A percentile compares a stretch with the other conserved stretches of the same genome.
These are phyloP conservation scores for Metarhizium humberi DNA, from an alignment of 2,329 filamentous ascomycete species.

Conservation along the genomic window DNA sequence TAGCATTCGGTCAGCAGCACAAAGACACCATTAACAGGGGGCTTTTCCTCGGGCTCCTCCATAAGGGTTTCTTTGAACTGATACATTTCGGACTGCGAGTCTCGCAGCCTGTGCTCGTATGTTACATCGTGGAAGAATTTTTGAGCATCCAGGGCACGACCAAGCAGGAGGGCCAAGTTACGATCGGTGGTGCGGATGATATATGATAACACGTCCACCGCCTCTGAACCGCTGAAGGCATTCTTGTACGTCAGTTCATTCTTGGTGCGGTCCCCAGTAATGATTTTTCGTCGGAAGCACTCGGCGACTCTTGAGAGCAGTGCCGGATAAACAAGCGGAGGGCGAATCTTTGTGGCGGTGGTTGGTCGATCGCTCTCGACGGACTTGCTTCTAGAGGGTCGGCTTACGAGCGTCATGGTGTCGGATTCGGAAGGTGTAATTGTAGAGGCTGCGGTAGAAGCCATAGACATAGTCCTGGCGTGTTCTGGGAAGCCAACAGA, in stretches of 20 bases:
- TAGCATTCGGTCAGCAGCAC: slow-evolving; percentile 95
- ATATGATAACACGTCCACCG: slow-evolving; percentile 88
- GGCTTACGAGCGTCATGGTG: slow-evolving; percentile 40
- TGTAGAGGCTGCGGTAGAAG: slow-evolving; percentile 68
- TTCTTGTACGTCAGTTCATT: slow-evolving; percentile 97
- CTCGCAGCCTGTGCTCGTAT: slow-evolving; percentile 89
- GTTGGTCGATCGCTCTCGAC: slow-evolving; percentile 45
- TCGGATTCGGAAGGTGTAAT: slow-evolving; percentile 53
- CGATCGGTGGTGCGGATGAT: slow-evolving; percentile 96
- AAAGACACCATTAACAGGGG: slow-evolving; percentile 84
- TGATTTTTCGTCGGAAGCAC: slow-evolving; percentile 83
- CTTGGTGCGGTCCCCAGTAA: slow-evolving; percentile 81
- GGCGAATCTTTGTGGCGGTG: slow-evolving; percentile 51
- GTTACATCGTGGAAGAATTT: slow-evolving; percentile 99
- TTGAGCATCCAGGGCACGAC: slow-evolving; percentile 87
- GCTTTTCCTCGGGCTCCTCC: slow-evolving; percentile 67
- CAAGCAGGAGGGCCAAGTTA: slow-evolving; percentile 83
- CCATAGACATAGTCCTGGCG: slow-evolving; percentile 80
- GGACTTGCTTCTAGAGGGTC: slow-evolving; percentile 48
- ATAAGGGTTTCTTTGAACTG: slow-evolving; percentile 91
- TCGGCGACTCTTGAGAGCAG: slow-evolving; percentile 88
- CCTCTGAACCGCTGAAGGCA: slow-evolving; percentile 90
- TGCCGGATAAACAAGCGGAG: slow-evolving; percentile 88
- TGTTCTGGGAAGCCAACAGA: slow-evolving; percentile 38
- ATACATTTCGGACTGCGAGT: slow-evolving; percentile 91